Base-by-base conservation (phyloP, 2,329 filamentous ascomycete genomes). In the Endoconidiophora laricicola region DNA sequence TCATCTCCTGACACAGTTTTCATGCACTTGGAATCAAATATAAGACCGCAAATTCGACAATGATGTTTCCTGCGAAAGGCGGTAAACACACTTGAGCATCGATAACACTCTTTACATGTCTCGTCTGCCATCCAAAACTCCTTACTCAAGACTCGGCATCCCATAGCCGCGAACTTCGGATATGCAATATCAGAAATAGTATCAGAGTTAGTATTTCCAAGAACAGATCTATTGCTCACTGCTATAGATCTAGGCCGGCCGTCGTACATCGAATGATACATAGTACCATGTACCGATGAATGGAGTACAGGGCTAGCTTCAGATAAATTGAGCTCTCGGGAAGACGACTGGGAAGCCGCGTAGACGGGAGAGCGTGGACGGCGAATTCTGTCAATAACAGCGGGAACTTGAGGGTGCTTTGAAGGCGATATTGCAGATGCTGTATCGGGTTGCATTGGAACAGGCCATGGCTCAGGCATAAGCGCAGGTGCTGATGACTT, bases 61-160 rank as follows among this genome's bases (percentile, higher is more conserved):
- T 98, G 91, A 62, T 98, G 91, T 61, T 98, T 98, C 56, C 91
- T 79, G 53, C 91, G 78, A 61, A 96, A 96, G 1, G 90, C 91
- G 0, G 86, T 87, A 60, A 98, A 98, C 2, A 84, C 76, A 52
- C 86, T 83, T 42, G 86, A 86, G 59, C 91, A 98, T 42, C 86
- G 77, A 61, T 95, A 98, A 60, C 91, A 98, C 58, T 95, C 90
- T 61, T 94, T 96, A 53, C 90, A 93, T 55, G 93, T 95, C 60
- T 96, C 91, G 61, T 98, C 91, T 53, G 87, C 85, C 91, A 98
- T 98, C 91, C 90, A 96, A 58, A 94, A 96, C 57, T 96, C 88
- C 60, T 88, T 91, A 62, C 85, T 94, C 43, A 96, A 68, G 6
- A 98, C 81, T 60, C 90, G 87, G 58, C 86, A 84, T 55, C 83